Evolutionary conservation across 2,329 filamentous ascomycete species (phyloP).

Genomic region (Verticillium zaregamsianum): DNA sequence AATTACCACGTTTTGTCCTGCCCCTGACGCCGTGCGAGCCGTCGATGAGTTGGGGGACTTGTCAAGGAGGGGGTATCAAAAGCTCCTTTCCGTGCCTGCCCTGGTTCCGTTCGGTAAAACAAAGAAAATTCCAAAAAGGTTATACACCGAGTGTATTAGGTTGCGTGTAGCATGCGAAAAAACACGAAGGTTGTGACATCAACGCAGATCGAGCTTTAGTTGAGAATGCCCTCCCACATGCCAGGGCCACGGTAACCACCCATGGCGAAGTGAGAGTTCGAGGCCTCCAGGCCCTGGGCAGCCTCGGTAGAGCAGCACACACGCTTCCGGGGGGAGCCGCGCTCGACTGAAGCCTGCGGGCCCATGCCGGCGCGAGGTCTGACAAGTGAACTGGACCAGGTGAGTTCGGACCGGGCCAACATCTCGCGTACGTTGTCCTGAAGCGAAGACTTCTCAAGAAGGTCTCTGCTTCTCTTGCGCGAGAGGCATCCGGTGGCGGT

Average conservation of each 20-base stretch:
- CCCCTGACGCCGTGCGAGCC: constrained; percentile 26
- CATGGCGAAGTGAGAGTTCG: constrained; percentile 43
- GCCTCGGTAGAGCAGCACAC: constrained; percentile 63
- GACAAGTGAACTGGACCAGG: constrained; percentile 33
- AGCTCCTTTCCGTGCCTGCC: constrained; percentile 23
- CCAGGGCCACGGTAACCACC: constrained; percentile 52
- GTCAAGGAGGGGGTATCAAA: constrained; percentile 23
- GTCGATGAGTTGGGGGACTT: constrained; percentile 26
- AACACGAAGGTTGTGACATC: background rate
- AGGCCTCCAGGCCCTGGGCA: constrained; percentile 40
- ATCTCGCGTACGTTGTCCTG: constrained; percentile 67
- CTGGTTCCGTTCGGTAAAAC: constrained; percentile 16
- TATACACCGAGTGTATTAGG: constrained; percentile 2
- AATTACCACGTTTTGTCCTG: constrained; percentile 34
- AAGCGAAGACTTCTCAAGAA: constrained; percentile 27
- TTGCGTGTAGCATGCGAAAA: background rate
- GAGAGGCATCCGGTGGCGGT: constrained; percentile 30
- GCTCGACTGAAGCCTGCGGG: constrained; percentile 15
- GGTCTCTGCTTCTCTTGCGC: constrained; percentile 57
- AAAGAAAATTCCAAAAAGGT: constrained; percentile 5
- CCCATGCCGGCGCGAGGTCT: constrained; percentile 29
- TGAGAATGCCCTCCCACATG: constrained; percentile 64
- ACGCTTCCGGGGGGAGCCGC: constrained; percentile 50
- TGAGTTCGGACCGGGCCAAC: constrained; percentile 33
- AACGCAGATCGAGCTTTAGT: constrained; percentile 27